Conservation (phyloP, 78 protist genomes). For the Planoprotostelium fungivorum region DNA sequence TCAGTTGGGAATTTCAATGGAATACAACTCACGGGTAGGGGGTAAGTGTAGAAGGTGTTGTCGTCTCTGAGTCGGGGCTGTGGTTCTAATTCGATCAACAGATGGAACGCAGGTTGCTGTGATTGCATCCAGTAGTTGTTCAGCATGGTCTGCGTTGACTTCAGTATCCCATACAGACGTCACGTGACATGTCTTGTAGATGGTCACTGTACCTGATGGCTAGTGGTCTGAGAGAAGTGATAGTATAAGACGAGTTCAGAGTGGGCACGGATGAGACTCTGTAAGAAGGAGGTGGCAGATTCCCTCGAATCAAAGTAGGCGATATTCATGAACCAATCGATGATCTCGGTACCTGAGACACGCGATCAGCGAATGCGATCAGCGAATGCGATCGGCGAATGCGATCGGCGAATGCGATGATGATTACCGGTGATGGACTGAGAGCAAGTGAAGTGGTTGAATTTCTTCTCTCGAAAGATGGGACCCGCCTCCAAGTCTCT, state of each 20-base stretch:
- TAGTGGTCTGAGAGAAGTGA: not conserved
- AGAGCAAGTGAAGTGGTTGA: not conserved
- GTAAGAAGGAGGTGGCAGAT: not conserved
- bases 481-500: not conserved
- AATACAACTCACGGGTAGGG: not conserved
- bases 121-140: not conserved
- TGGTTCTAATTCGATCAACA: not conserved
- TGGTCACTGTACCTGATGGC: not conserved
- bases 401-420: no score
- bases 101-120: not conserved
- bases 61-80: not conserved
- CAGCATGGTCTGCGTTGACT: not conserved
- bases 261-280: not conserved
- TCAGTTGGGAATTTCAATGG: not conserved
- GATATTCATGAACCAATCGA: not conserved
- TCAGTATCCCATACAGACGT: not conserved
- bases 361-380: not conserved
- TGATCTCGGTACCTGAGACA: not conserved
- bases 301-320: not conserved
- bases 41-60: not conserved
- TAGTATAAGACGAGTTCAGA: not conserved
- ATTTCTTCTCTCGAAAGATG: not conserved
- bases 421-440: not conserved
- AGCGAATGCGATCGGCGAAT: not conserved
- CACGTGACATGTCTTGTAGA: not conserved